Evolutionary conservation across 1,284 basidiomycete genomes (phyloP), one percentile per base, ranked within the genome.

Genomic region (Cryptococcus sp.): DNA sequence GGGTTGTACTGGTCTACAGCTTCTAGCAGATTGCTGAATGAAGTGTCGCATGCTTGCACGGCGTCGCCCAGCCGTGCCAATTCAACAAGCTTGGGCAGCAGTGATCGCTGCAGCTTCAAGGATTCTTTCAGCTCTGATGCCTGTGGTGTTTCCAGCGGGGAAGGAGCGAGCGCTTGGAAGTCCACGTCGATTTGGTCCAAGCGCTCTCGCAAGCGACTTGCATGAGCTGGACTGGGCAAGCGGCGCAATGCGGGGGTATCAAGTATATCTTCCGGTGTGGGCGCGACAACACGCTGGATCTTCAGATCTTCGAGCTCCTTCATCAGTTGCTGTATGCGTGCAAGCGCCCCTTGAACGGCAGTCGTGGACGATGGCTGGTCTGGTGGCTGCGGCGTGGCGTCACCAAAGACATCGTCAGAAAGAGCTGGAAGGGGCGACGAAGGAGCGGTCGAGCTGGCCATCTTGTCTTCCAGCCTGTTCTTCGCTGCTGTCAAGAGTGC

Each of bases 21-120:
- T 13, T 69, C 70, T n/a, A 73, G 54, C 11, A 73, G 53, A 3
- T 45, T 44, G 50, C 67, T 71, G 46, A 69, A 65, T 1, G 49
- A 52, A 23, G 42, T 47, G 45, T 74, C 72, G 53, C 66, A 69
- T 10, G 38, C 52, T 16, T 61, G 49, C 8, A 62, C 59, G 0
- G 59, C 62, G 8, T 54, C 53, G 6, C 58, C 56, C 11, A 70
- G 58, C 8, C n/a, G 48, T 0, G 60, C 66, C 6, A 74, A 54
- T 13, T 48, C 52, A 20, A 59, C 56, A 15, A 69, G 47, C 20
- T 50, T 48, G 3, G 64, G 50, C 20, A 65, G 16, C 22, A 53
- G 27, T 1, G 19, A 45, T 23, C 47, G 16, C 5, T 48, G 47
- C 6, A n/a, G 13, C 2, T 17, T 19, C n/a, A 69, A 38, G 8